Percentiles rank a stretch among this genome's conserved stretches.
phyloP scores from a whole-genome alignment of 306 rosid genomes.

The Myrica gale region DNA sequence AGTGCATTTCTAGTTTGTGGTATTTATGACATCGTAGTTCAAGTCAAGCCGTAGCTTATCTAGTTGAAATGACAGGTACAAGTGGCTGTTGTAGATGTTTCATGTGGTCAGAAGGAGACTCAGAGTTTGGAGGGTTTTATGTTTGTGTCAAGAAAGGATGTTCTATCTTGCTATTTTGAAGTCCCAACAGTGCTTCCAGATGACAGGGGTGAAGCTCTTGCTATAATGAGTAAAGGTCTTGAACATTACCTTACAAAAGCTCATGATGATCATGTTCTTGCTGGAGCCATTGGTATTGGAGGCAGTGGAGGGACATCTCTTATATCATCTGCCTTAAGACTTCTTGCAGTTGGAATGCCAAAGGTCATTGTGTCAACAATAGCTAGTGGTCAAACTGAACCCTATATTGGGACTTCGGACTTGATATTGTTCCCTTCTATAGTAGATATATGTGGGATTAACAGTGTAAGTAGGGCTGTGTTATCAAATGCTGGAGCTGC shows the following conservation, averaged over 20 bases:
- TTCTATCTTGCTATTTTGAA: constrained; percentile 42
- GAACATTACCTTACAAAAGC: constrained; percentile 51
- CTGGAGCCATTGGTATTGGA: constrained; percentile 74
- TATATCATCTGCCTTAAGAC: constrained; percentile 53
- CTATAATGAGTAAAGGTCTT: constrained; percentile 65
- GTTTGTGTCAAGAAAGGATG: constrained; percentile 61
- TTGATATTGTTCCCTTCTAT: constrained; percentile 70
- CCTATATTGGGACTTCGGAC: constrained; percentile 76
- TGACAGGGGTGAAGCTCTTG: constrained; percentile 74
- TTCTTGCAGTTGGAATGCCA: constrained; percentile 80
- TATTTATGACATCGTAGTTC: background rate
- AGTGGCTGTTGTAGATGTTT: constrained; percentile 65
- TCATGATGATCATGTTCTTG: constrained; percentile 41
- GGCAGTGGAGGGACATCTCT: constrained; percentile 91
- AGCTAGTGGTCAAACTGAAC: constrained; percentile 89
- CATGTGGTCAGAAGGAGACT: constrained; percentile 43
- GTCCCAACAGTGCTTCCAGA: constrained; percentile 41
- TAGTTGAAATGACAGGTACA: constrained; percentile 43
- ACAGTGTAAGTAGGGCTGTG: constrained; percentile 71
- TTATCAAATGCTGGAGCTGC: constrained; percentile 79
- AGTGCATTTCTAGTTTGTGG: background rate
- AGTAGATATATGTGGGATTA: constrained; percentile 76
- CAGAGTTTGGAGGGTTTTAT: constrained; percentile 39
- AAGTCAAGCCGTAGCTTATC: background rate
- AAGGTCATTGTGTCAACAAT: constrained; percentile 81